Evolutionary conservation across 768 basidiomycete genomes (phyloP).

Genomic region (Sarcodon aspratus): DNA sequence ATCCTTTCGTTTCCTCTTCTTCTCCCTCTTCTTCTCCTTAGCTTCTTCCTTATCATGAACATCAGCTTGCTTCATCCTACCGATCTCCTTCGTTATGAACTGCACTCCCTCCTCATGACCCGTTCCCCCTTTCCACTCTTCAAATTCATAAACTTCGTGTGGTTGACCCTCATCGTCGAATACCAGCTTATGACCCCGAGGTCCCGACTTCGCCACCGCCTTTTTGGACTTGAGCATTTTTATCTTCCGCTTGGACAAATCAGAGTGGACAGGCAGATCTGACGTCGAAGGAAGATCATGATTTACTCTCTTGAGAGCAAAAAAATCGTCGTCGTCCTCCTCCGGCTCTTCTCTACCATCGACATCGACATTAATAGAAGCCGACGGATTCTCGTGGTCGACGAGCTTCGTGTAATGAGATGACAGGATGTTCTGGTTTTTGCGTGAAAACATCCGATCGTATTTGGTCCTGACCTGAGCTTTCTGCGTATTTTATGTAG

Average conservation of each 20-base stretch:
- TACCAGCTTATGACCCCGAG: slow-evolving; percentile 59
- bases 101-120: slow-evolving; percentile 44
- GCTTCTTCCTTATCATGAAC: slow-evolving; percentile 72
- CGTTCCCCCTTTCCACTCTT: slow-evolving; percentile 57
- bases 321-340: slow-evolving; percentile 67
- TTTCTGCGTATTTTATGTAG: slow-evolving; percentile 13
- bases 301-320: slow-evolving; percentile 85
- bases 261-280: slow-evolving; percentile 22
- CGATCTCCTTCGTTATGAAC: slow-evolving; percentile 57
- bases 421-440: slow-evolving; percentile 87
- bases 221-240: slow-evolving; percentile 69
- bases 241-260: slow-evolving; percentile 78
- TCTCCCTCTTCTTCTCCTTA: slow-evolving; percentile 81
- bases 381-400: slow-evolving; percentile 30
- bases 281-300: slow-evolving; percentile 48
- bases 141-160: slow-evolving; percentile 78
- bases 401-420: slow-evolving; percentile 85
- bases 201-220: slow-evolving; percentile 48
- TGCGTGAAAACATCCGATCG: slow-evolving; percentile 95
- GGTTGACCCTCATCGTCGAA: slow-evolving; percentile 84
- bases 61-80: slow-evolving; percentile 61
- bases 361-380: slow-evolving; percentile 18
- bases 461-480: slow-evolving; percentile 77
- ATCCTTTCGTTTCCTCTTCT: slow-evolving; percentile 87
- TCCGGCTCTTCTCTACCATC: slow-evolving; percentile 28